phyloP scores from a whole-genome alignment of 1,139 yeast species.

The Taiozyma sp. region DNA sequence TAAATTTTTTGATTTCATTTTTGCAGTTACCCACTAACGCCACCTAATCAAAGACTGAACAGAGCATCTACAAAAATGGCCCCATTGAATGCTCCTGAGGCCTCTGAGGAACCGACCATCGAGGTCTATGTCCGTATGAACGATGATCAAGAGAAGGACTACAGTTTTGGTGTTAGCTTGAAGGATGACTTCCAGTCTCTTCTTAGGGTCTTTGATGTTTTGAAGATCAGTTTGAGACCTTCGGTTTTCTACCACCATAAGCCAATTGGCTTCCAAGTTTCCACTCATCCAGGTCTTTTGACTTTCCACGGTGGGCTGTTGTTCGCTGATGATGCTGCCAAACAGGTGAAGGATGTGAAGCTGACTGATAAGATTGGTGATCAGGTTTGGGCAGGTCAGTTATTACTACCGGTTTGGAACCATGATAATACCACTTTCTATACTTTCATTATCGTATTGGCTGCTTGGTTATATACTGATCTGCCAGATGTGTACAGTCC shows the following conservation, averaged over 20 bases:
- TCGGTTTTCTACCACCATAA: conserved; percentile 57
- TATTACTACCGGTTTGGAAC: conserved; percentile 78
- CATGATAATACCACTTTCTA: conserved; percentile 44
- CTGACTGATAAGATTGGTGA: conserved; percentile 27
- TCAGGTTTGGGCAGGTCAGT: conserved; percentile 84
- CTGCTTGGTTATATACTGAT: conserved; percentile 85
- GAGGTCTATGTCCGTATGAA: conserved; percentile 84
- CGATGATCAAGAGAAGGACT: conserved; percentile 80
- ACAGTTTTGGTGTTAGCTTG: conserved; percentile 70
- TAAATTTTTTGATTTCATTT: neutral
- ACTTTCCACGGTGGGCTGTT: conserved; percentile 80
- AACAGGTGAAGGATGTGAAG: conserved; percentile 21
- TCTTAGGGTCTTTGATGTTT: conserved; percentile 50
- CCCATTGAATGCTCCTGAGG: neutral
- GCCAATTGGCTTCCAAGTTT: conserved; percentile 64
- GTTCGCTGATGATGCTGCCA: conserved; percentile 55
- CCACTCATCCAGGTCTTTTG: conserved; percentile 77
- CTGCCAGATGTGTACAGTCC: conserved; percentile 85
- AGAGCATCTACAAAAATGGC: neutral
- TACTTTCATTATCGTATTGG: conserved; percentile 39
- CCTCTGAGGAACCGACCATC: conserved; percentile 26
- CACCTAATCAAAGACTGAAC: neutral
- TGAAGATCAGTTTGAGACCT: conserved; percentile 80
- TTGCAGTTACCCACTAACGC: neutral
- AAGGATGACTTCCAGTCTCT: conserved; percentile 50